Base-by-base conservation (phyloP, 805 yeast genomes). In the Ogataea thermomethanolica region DNA sequence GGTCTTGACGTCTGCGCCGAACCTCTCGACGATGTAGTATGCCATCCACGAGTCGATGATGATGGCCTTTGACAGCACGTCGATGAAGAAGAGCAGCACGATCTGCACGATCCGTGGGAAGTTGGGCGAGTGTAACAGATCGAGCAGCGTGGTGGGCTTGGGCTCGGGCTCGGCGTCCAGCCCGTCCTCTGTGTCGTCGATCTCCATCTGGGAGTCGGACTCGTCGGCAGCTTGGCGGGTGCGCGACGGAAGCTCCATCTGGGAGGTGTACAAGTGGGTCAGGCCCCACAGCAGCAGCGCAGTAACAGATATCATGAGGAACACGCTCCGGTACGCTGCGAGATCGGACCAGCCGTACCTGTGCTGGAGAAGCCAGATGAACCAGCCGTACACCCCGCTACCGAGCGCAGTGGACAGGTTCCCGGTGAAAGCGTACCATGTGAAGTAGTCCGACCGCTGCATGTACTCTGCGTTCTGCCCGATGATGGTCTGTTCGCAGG, bases 391-490 rank as follows among this genome's bases (percentile, higher is more conserved):
- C 2, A 59, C 29, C 6, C 71, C 53, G 4, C 71, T 64, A 0
- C 80, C 81, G 8, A 70, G 11, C 0, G 80, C 78, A 17, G 67
- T 62, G 13, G 75, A 67, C 17, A 73, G 50, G 2, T 67, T 63
- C 0, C 79, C 81, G 26, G 72, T 53, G 48, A 77, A 69, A 1
- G 69, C 65, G 51, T 75, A 76, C 81, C 81, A 76, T 7, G 79
- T 74, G 49, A 70, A 77, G n/a, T 74, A 61, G 49, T 77, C 81
- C 0, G 80, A 66, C 38, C 80, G 55, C 23, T 68, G 59, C 8
- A 62, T 64, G 11, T 62, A 50, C 6, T 65, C 56, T 4, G 67
- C 64, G 42, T 76, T 53, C 12, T 75, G 71, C 0, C 81, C 78
- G 26, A 76, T 61, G 1, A 74, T 55, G 23, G 75, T 64, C 45